Conservation (phyloP, 192 early-diverging fungal species). For the Coemansia asiatica region DNA sequence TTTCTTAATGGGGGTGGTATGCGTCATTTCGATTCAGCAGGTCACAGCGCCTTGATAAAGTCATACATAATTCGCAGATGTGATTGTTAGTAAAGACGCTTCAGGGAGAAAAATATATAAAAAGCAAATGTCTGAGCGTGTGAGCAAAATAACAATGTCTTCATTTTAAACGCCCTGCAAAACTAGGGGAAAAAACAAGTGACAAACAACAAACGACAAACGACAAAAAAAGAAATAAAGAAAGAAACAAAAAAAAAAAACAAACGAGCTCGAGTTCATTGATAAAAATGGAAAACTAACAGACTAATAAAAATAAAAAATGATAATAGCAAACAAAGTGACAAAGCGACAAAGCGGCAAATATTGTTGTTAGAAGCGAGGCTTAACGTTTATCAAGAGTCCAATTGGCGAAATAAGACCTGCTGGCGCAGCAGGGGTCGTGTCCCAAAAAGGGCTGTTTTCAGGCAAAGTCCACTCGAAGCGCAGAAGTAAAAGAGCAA, state of each 20-base stretch:
- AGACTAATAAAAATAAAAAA: not conserved
- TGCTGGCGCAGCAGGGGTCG: conserved; percentile 39
- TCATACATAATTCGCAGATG: too few species aligned
- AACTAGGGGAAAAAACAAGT: too few species aligned
- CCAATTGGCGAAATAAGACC: conserved; percentile 42
- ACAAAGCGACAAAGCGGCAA: not conserved
- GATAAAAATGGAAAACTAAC: not conserved
- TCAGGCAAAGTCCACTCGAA: conserved; percentile 55
- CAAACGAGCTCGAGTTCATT: not conserved
- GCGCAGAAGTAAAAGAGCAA: conserved; percentile 54
- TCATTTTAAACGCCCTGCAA: too few species aligned
- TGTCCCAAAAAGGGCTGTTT: conserved; percentile 45
- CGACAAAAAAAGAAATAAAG: too few species aligned
- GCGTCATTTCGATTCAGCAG: too few species aligned
- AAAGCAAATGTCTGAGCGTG: too few species aligned
- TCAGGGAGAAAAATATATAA: too few species aligned
- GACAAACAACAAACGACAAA: too few species aligned
- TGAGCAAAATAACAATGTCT: too few species aligned
- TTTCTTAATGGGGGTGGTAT: too few species aligned
- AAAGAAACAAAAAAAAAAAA: not conserved
- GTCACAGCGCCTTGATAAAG: too few species aligned
- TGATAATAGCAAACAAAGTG: not conserved
- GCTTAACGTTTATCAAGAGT: conserved; percentile 30
- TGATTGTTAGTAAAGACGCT: too few species aligned
- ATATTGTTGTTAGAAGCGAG: conserved; percentile 9